Conservation (phyloP, 805 yeast genomes). For the Candida tammaniensis region DNA sequence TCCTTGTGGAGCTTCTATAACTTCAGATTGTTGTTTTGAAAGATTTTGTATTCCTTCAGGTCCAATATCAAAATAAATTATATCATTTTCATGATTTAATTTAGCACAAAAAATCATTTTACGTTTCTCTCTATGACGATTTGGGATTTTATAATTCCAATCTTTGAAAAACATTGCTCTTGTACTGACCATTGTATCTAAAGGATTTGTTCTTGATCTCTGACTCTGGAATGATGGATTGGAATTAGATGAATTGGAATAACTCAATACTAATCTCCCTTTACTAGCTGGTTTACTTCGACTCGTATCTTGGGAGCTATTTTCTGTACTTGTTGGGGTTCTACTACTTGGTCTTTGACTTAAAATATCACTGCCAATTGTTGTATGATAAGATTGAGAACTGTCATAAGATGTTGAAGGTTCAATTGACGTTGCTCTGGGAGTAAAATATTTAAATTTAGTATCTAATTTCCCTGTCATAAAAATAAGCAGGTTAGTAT, state of each 20-base stretch:
- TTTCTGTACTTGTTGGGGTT: slow-evolving; percentile 1
- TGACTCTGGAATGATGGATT: neutral
- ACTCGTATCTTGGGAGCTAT: neutral
- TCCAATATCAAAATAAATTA: slow-evolving; percentile 3
- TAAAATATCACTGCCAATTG: neutral
- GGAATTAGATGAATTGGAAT: slow-evolving; percentile 4
- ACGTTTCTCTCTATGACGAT: slow-evolving; percentile 1
- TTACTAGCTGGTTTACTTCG: no score
- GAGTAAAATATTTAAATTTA: slow-evolving; percentile 16
- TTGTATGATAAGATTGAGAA: neutral
- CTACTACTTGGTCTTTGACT: slow-evolving; percentile 1
- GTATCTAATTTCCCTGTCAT: slow-evolving; percentile 32
- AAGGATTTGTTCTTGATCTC: neutral
- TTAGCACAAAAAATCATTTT: slow-evolving; percentile 6
- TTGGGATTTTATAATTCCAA: slow-evolving; percentile 25
- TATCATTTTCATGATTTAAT: neutral
- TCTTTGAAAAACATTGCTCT: slow-evolving; percentile 33
- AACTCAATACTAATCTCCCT: slow-evolving; percentile 10
- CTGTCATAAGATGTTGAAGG: neutral
- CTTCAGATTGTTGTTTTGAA: no score
- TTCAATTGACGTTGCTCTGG: neutral
- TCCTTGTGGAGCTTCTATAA: slow-evolving; percentile 3
- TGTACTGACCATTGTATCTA: slow-evolving; percentile 21
- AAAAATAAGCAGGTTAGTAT: slow-evolving; percentile 23
- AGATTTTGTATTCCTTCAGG: neutral